phyloP scores from a whole-genome alignment of 2,329 filamentous ascomycete species.

The Penicillium palitans region DNA sequence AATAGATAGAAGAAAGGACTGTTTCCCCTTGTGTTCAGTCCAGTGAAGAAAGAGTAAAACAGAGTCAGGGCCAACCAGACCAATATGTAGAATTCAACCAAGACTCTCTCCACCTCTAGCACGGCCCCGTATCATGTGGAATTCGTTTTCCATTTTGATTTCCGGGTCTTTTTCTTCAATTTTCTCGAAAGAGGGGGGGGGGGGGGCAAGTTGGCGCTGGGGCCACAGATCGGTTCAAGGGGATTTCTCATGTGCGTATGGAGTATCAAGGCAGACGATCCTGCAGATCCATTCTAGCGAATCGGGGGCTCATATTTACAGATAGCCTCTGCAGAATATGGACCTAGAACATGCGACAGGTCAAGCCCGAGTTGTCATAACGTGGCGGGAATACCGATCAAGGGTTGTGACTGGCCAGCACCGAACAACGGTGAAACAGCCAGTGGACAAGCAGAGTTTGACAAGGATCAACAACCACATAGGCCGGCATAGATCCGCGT shows the following conservation, averaged over 20 bases:
- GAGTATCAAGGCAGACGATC: slow-evolving; percentile 1
- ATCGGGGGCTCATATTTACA: not conserved
- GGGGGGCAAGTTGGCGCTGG: slow-evolving; percentile 9
- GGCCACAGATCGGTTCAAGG: slow-evolving; percentile 3
- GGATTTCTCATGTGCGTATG: not conserved
- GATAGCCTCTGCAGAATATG: not conserved
- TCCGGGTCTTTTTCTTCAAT: not conserved
- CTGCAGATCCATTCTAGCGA: slow-evolving; percentile 1
- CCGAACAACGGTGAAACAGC: slow-evolving; percentile 22
- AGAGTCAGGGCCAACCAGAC: not conserved
- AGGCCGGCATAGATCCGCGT: slow-evolving; percentile 11
- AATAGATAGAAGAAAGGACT: slow-evolving; percentile 15
- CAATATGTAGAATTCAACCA: slow-evolving; percentile 20
- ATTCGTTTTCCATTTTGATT: not conserved
- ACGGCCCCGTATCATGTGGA: slow-evolving; percentile 4
- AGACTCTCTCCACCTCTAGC: slow-evolving; percentile 14
- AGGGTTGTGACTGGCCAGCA: slow-evolving; percentile 15
- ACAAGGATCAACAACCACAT: slow-evolving; percentile 12
- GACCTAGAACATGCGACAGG: slow-evolving; percentile 18
- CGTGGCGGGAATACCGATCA: slow-evolving; percentile 6
- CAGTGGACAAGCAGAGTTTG: slow-evolving; percentile 5
- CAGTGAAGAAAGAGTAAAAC: slow-evolving; percentile 7
- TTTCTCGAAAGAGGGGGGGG: not conserved
- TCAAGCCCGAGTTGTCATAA: slow-evolving; percentile 1
- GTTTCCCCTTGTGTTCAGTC: slow-evolving; percentile 9